Conservation (phyloP, 495 filamentous ascomycete species). For the Neurospora sp. region DNA sequence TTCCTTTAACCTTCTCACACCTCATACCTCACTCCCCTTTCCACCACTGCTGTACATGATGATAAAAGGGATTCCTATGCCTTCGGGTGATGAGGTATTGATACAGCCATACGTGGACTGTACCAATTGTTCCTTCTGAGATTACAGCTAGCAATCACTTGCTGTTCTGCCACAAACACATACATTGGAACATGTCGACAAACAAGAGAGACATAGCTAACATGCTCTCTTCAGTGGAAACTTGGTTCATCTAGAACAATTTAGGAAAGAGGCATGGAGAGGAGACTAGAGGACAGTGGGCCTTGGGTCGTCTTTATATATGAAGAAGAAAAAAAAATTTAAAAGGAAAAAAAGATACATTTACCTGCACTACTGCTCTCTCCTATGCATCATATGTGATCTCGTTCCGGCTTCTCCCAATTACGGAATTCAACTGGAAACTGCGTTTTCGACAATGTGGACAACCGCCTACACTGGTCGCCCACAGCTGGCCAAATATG, state of each 20-base stretch:
- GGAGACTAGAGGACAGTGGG: background rate
- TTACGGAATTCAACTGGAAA: too few relatives aligned
- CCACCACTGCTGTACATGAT: background rate
- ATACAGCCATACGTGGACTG: background rate
- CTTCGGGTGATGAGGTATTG: background rate
- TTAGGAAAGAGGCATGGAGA: background rate
- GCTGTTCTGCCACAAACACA: background rate
- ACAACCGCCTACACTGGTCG: background rate
- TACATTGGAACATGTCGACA: background rate
- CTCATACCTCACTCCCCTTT: background rate
- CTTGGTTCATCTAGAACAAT: background rate
- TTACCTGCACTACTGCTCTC: too few relatives aligned
- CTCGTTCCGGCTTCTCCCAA: background rate
- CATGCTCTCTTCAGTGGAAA: background rate
- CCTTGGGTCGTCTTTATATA: too few relatives aligned
- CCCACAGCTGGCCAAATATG: background rate
- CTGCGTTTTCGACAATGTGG: background rate
- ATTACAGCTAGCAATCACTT: background rate
- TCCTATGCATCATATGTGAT: background rate
- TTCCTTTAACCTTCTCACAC: background rate
- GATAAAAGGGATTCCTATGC: background rate
- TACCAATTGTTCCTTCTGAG: slow-evolving; percentile 6
- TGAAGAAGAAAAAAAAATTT: too few relatives aligned
- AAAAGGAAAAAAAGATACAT: too few relatives aligned
- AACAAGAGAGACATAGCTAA: background rate